Percentiles rank a stretch among this genome's conserved stretches.
Evolutionary conservation across 1,284 basidiomycete species (phyloP).

Genomic region (Sanghuangporus baumii): DNA sequence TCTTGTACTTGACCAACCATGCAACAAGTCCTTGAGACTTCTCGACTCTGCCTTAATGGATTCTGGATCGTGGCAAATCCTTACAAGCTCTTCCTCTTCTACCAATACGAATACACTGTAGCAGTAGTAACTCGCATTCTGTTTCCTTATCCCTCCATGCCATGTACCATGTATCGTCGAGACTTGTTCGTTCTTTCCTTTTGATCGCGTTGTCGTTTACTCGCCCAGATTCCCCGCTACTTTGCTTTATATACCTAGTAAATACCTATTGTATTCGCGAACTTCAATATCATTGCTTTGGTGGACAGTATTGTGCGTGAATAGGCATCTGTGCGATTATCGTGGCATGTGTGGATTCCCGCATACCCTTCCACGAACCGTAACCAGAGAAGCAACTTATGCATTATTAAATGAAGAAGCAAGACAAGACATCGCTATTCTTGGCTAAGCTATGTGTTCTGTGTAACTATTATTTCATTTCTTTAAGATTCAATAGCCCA

Average conservation of each 20-base stretch:
- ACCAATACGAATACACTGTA: background rate
- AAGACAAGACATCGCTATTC: background rate
- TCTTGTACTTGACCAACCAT: background rate
- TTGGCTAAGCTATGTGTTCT: background rate
- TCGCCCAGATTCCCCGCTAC: background rate
- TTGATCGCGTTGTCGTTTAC: background rate
- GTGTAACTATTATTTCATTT: too few species aligned
- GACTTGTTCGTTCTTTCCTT: too few species aligned
- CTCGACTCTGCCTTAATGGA: too few species aligned
- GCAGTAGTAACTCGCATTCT: background rate
- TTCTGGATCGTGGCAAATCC: background rate
- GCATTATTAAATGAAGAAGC: background rate
- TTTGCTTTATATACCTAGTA: background rate
- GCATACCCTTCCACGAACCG: too few species aligned
- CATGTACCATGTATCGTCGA: background rate
- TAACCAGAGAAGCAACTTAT: too few species aligned
- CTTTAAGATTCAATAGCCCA: too few species aligned
- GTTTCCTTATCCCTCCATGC: background rate
- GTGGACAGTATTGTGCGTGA: too few species aligned
- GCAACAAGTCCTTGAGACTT: too few species aligned
- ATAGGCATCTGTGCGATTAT: too few species aligned
- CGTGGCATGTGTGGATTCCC: too few species aligned
- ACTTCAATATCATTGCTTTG: background rate
- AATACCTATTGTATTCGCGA: background rate
- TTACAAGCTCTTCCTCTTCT: background rate